These are phyloP conservation scores for Arabidopsis hybrid DNA, from an alignment of 441 rosid genomes.

Conservation along the genomic window DNA sequence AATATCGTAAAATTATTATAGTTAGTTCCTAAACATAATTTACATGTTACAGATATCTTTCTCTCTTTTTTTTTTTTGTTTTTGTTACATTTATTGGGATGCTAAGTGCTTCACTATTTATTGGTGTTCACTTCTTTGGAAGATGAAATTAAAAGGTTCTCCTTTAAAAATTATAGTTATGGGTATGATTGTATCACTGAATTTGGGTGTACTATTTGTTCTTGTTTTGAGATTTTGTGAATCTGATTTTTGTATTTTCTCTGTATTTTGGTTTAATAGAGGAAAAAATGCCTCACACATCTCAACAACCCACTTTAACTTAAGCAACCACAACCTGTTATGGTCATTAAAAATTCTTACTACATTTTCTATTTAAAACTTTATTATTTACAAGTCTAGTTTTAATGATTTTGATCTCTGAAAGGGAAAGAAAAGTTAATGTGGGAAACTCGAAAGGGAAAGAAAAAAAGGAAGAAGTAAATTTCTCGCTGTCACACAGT, in stretches of 20 bases:
- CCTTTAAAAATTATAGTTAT: not conserved
- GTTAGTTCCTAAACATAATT: slow-evolving; percentile 12
- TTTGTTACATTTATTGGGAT: not conserved
- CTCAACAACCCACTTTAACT: not conserved
- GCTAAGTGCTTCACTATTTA: not conserved
- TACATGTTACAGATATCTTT: slow-evolving; percentile 16
- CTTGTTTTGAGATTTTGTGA: not conserved
- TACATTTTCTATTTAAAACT: not conserved
- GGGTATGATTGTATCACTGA: not conserved
- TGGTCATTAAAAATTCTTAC: not conserved
- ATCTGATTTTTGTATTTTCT: not conserved
- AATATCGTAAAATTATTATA: not conserved
- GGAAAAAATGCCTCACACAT: not conserved
- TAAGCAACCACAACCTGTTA: not conserved
- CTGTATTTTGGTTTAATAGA: not conserved
- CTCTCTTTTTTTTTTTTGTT: not conserved
- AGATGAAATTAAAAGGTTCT: not conserved
- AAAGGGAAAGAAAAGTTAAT: not conserved
- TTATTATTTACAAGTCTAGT: not conserved
- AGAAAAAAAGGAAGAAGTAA: too few relatives aligned
- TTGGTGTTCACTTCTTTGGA: not conserved
- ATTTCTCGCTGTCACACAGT: not conserved
- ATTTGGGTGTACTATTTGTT: not conserved
- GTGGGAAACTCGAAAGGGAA: not conserved
- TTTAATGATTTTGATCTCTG: not conserved